phyloP scores from a whole-genome alignment of 495 filamentous ascomycete species.

The Neurospora tetraspora region DNA sequence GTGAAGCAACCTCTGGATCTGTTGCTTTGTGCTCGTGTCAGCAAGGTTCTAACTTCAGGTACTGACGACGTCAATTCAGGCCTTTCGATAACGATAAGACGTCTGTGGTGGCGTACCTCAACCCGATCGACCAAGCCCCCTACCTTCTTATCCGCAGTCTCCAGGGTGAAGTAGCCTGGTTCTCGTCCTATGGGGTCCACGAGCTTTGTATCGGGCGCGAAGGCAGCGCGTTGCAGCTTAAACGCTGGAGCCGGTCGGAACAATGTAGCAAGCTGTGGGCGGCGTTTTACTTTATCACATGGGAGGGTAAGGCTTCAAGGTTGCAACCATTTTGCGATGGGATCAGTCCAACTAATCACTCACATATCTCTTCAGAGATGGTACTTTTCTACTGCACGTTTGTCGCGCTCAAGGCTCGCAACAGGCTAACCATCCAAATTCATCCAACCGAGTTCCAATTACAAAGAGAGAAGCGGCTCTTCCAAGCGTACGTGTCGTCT shows the following conservation, averaged over 20 bases:
- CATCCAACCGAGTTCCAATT: constrained; percentile 51
- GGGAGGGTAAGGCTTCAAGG: constrained; percentile 37
- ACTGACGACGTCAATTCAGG: constrained; percentile 14
- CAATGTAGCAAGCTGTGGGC: constrained; percentile 40
- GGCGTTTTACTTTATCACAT: constrained; percentile 42
- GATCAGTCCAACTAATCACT: neutral
- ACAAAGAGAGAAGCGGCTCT: constrained; percentile 53
- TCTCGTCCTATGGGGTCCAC: constrained; percentile 36
- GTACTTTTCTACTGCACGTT: constrained; percentile 73
- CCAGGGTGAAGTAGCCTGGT: constrained; percentile 32
- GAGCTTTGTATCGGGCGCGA: constrained; percentile 40
- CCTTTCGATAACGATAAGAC: constrained; percentile 42
- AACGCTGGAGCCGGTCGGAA: constrained; percentile 35
- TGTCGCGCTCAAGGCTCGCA: constrained; percentile 62
- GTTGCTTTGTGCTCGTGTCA: neutral
- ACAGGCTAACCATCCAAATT: constrained; percentile 40
- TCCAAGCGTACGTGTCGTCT: constrained; percentile 49
- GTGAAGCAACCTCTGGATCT: neutral
- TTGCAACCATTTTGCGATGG: neutral
- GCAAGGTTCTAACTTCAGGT: neutral
- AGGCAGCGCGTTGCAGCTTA: constrained; percentile 36
- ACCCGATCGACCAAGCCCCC: constrained; percentile 28
- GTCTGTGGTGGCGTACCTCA: constrained; percentile 38
- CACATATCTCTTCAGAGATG: constrained; percentile 38
- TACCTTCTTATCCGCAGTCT: constrained; percentile 32